A percentile compares a stretch with the other conserved stretches of the same genome.
These are phyloP conservation scores for Mucuna pruriens DNA, from an alignment of 306 rosid species.

Conservation along the genomic window DNA sequence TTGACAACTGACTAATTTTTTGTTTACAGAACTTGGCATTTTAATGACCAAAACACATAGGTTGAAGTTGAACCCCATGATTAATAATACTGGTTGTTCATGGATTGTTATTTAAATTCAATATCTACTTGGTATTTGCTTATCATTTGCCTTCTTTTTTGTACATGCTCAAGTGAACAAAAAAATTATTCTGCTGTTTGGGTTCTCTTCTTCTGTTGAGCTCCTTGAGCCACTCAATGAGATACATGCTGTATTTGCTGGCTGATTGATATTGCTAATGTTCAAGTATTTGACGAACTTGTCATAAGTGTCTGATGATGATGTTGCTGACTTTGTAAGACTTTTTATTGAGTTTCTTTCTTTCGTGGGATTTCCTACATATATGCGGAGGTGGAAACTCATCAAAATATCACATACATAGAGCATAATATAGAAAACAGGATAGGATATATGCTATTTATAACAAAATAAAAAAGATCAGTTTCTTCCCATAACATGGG, in stretches of 20 bases:
- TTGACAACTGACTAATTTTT: conserved; percentile 33
- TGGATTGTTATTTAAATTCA: conserved; percentile 44
- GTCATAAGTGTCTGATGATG: conserved; percentile 41
- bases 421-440: conserved; percentile 43
- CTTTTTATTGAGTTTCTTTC: conserved; percentile 35
- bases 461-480: conserved; percentile 56
- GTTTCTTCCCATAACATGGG: conserved; percentile 71
- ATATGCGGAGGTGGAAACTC: conserved; percentile 32
- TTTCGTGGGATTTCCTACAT: conserved; percentile 36
- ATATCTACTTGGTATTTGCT: conserved; percentile 33
- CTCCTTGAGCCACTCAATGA: conserved; percentile 44
- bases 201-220: conserved; percentile 49
- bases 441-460: conserved; percentile 45
- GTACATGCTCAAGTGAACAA: conserved; percentile 48
- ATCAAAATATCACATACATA: not conserved
- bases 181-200: conserved; percentile 45
- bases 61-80: conserved; percentile 44
- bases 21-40: conserved; percentile 32
- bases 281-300: conserved; percentile 41
- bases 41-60: conserved; percentile 13
- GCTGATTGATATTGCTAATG: conserved; percentile 47
- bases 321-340: conserved; percentile 39
- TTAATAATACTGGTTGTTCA: conserved; percentile 24
- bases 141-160: conserved; percentile 42
- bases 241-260: conserved; percentile 41